Conservation (phyloP, 140 eudicot species). For the Bidens hawaiensis region DNA sequence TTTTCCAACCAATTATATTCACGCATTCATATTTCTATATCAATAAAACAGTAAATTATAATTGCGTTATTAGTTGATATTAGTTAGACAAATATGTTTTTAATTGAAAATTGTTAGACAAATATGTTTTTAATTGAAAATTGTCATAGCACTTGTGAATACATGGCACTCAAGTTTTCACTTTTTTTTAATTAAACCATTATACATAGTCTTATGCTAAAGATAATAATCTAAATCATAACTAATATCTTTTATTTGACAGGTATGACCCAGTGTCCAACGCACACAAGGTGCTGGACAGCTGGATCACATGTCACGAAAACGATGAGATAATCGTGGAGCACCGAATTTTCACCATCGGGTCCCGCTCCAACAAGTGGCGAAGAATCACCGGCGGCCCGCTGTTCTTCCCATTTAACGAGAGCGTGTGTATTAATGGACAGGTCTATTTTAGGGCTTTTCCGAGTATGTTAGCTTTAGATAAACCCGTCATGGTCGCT, state of each 20-base stretch:
- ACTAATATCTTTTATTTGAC: neutral
- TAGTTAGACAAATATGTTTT: too few relatives aligned
- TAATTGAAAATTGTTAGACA: too few relatives aligned
- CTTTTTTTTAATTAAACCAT: too few relatives aligned
- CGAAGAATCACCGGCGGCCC: constrained; percentile 23
- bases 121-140: too few relatives aligned
- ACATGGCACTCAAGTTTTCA: too few relatives aligned
- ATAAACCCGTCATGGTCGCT: constrained; percentile 16
- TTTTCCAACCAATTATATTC: too few relatives aligned
- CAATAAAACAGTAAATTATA: too few relatives aligned
- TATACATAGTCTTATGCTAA: too few relatives aligned
- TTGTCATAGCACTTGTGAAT: too few relatives aligned
- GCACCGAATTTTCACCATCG: constrained; percentile 26
- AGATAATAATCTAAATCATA: too few relatives aligned
- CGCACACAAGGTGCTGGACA: constrained; percentile 31
- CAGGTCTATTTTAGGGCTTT: constrained; percentile 25
- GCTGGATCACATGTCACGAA: constrained; percentile 22
- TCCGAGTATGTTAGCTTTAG: constrained; percentile 4
- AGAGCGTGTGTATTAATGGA: constrained; percentile 23
- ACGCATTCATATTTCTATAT: too few relatives aligned
- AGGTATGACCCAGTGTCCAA: constrained; percentile 25
- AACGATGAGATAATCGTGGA: constrained; percentile 17
- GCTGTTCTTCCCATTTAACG: constrained; percentile 19
- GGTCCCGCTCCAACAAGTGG: constrained; percentile 18
- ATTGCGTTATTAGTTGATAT: too few relatives aligned